phyloP scores from a whole-genome alignment of 2,329 filamentous ascomycete species.

The Biscogniauxia mediterranea region DNA sequence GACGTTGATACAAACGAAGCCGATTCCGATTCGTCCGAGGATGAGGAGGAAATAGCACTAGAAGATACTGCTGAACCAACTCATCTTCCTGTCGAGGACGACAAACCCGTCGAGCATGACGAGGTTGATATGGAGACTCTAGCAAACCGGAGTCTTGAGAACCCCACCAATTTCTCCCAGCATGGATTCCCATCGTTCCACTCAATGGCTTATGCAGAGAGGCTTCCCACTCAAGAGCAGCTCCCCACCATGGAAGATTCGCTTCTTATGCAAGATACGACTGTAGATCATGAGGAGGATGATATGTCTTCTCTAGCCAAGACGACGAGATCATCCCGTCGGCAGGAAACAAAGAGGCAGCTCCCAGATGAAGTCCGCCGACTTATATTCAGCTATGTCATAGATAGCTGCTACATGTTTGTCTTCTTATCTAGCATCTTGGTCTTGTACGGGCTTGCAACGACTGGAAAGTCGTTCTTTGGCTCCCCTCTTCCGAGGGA shows the following conservation, averaged over 20 bases:
- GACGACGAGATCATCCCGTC: not conserved
- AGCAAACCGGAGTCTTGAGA: slow-evolving; percentile 32
- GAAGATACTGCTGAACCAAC: slow-evolving; percentile 16
- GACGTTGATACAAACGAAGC: slow-evolving; percentile 47
- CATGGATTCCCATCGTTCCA: slow-evolving; percentile 20
- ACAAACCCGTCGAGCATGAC: slow-evolving; percentile 17
- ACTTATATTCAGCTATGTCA: slow-evolving; percentile 10
- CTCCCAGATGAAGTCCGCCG: not conserved
- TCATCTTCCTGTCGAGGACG: slow-evolving; percentile 18
- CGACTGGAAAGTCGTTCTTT: slow-evolving; percentile 20
- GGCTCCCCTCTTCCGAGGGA: slow-evolving; percentile 19
- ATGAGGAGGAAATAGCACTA: slow-evolving; percentile 27
- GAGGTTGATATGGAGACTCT: slow-evolving; percentile 27
- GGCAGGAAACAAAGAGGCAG: not conserved
- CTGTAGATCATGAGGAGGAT: not conserved
- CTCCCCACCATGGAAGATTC: slow-evolving; percentile 2
- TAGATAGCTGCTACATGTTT: slow-evolving; percentile 17
- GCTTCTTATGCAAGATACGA: not conserved
- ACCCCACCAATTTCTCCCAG: slow-evolving; percentile 32
- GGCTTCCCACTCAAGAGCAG: slow-evolving; percentile 5
- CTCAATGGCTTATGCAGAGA: slow-evolving; percentile 10
- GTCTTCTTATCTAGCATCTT: slow-evolving; percentile 18
- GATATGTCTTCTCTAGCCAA: not conserved
- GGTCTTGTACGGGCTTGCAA: slow-evolving; percentile 20
- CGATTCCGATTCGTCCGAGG: slow-evolving; percentile 43